These are phyloP conservation scores for Dioscorea cayenensis DNA, from an alignment of 116 monocot genomes.

Conservation along the genomic window DNA sequence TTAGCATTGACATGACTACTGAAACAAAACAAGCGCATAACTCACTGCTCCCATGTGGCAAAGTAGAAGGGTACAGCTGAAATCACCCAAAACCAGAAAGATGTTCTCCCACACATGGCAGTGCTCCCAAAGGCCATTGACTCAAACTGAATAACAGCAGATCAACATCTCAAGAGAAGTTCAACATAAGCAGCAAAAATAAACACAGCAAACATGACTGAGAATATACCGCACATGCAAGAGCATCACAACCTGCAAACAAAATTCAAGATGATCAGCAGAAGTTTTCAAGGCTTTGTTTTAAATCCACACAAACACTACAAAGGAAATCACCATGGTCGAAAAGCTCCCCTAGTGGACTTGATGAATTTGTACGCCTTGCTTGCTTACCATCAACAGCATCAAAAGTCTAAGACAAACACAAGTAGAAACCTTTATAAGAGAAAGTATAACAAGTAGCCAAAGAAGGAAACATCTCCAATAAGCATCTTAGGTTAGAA, in stretches of 20 bases:
- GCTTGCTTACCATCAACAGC: slow-evolving; percentile 99
- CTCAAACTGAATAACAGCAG: slow-evolving; percentile 60
- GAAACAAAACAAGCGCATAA: neutral
- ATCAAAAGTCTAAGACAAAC: slow-evolving; percentile 92
- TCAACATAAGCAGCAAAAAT: neutral
- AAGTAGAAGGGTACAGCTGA: slow-evolving; percentile 90
- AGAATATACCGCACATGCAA: slow-evolving; percentile 85
- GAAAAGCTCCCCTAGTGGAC: slow-evolving; percentile 97
- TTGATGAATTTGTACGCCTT: slow-evolving; percentile 93
- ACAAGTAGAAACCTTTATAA: neutral
- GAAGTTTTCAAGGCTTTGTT: neutral
- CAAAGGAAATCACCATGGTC: slow-evolving; percentile 71
- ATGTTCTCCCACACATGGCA: slow-evolving; percentile 81
- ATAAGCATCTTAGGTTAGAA: no score
- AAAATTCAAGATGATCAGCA: slow-evolving; percentile 9
- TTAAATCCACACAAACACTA: neutral
- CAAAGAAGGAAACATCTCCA: no score
- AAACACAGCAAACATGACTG: slow-evolving; percentile 6
- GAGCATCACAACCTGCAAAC: slow-evolving; percentile 94
- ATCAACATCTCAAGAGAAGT: neutral
- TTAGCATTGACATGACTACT: neutral
- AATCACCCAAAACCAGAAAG: slow-evolving; percentile 91
- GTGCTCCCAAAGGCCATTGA: slow-evolving; percentile 94
- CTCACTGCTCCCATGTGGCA: slow-evolving; percentile 99
- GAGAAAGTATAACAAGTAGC: neutral